phyloP scores from a whole-genome alignment of 495 filamentous ascomycete species.

The Penicillium goetzii region DNA sequence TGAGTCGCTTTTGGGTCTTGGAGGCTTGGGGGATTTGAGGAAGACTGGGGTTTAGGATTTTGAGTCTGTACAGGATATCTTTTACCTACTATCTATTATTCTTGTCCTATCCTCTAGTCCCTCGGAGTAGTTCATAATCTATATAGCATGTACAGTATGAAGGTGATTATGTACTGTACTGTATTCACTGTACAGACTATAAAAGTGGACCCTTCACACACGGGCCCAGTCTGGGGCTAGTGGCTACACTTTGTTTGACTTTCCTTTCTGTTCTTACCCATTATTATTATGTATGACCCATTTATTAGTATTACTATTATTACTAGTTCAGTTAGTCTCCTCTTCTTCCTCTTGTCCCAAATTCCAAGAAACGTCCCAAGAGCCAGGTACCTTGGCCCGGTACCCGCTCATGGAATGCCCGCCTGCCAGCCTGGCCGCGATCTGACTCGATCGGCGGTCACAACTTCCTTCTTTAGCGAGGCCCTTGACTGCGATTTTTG shows the following conservation, averaged over 20 bases:
- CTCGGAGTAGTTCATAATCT: not conserved
- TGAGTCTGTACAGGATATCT: not conserved
- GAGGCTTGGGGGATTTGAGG: not conserved
- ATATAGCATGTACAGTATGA: not conserved
- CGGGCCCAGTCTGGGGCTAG: constrained; percentile 26
- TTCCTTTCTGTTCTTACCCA: constrained; percentile 10
- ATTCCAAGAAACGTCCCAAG: constrained; percentile 12
- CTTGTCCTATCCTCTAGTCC: not conserved
- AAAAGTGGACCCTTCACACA: constrained; percentile 22
- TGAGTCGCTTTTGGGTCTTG: not conserved
- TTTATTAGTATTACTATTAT: too few relatives aligned
- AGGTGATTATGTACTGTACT: not conserved
- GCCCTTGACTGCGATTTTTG: constrained; percentile 17
- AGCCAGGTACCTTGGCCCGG: constrained; percentile 28
- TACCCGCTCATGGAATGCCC: constrained; percentile 27
- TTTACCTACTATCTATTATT: too few relatives aligned
- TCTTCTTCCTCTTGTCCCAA: not conserved
- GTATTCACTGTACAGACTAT: not conserved
- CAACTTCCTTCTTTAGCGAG: constrained; percentile 23
- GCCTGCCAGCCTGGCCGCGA: constrained; percentile 30
- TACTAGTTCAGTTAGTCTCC: constrained; percentile 12
- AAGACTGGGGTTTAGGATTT: not conserved
- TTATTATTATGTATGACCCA: too few relatives aligned
- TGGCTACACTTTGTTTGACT: constrained; percentile 18
- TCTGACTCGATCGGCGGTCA: constrained; percentile 37